Evolutionary conservation across 73 alveolate genomes (phyloP), one percentile per base, ranked within the genome.

Genomic region (Tetrahymena thermophila): DNA sequence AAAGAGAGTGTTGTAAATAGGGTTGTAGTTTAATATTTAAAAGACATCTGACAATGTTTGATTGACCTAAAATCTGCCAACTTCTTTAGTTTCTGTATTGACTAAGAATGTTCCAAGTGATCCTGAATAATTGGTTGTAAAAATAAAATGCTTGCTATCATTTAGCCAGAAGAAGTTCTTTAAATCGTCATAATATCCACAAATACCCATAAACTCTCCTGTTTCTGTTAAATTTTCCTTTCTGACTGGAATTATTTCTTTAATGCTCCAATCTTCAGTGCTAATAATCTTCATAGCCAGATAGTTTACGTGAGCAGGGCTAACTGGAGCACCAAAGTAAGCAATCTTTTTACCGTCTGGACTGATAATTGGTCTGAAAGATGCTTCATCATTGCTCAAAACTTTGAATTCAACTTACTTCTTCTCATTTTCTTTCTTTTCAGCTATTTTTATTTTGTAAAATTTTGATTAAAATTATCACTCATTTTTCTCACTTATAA

Each of bases 181-280:
- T 35, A 95, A 55, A 35, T 95, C 94, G 55, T 95, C 97, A 71
- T 95, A 95, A 93, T 85, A 95, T 34, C 97, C 97, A 44, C 97
- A 95, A 35, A 95, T 93, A 23, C 97, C 97, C 31, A 71, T 85
- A 34, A 50, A 28, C 42, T 85, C 44, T 11, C 85, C 95, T 10
- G 40, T 10, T 55, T 25, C n/a, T 34, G 85, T 16, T 17, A 43
- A 56, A 85, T 95, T 95, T 89, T 95, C 97, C 10, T 95, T 35
- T 34, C 50, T 17, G 34, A 95, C 38, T 17, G 93, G 95, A 85
- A 95, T 56, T 17, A 95, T 42, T 21, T 89, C 97, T 43, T 43
- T 83, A 0, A 44, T 93, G 35, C 55, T 31, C 85, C 85, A 84
- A 21, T 43, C 94, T 16, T 89, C 95, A 34, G 93, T 40, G 57